A percentile compares a stretch with the other conserved stretches of the same genome.
phyloP scores from a whole-genome alignment of 108 stramenopile genomes.

The Skeletonema tropicum region DNA sequence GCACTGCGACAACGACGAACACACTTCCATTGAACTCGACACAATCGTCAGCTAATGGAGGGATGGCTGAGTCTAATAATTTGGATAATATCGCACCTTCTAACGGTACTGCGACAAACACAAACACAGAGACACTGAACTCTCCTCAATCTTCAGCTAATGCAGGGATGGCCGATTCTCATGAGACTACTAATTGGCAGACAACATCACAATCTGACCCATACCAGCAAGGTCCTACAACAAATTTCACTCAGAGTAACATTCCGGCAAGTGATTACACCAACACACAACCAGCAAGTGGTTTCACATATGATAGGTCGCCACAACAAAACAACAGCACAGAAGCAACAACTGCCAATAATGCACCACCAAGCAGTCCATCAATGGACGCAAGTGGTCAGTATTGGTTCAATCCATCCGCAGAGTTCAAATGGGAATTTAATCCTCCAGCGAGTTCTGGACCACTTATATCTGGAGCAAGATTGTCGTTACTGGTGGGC shows the following conservation, averaged over 20 bases:
- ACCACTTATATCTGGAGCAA: background rate
- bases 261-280: background rate
- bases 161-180: too few species aligned
- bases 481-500: background rate
- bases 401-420: constrained; percentile 6
- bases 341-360: background rate
- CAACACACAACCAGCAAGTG: background rate
- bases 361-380: background rate
- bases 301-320: background rate
- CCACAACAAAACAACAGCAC: background rate
- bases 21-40: too few species aligned
- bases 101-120: too few species aligned
- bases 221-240: background rate
- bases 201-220: too few species aligned
- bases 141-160: too few species aligned
- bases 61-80: too few species aligned
- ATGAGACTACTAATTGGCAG: too few species aligned
- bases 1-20: too few species aligned
- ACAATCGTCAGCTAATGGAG: too few species aligned
- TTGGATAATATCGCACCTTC: too few species aligned
- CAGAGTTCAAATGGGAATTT: background rate
- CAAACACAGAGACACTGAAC: too few species aligned
- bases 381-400: background rate
- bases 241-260: background rate
- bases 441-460: background rate